A percentile compares a stretch with the other conserved stretches of the same genome.
These are phyloP conservation scores for Brassica nigra DNA, from an alignment of 345 rosid genomes.

Conservation along the genomic window DNA sequence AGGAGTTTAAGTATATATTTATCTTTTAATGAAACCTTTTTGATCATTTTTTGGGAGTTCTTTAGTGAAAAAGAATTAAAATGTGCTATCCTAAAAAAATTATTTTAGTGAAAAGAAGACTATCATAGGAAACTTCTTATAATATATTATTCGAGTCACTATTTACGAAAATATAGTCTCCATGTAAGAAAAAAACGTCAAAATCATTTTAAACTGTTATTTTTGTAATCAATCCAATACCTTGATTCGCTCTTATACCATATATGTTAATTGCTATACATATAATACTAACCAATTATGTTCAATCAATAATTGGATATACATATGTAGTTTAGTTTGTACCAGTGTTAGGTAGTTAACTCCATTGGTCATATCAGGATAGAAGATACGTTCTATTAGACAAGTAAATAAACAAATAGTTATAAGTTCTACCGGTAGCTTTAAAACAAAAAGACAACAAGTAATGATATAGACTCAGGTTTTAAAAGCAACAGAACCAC, in stretches of 20 bases:
- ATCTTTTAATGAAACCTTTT: no score
- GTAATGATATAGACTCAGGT: conserved; percentile 30
- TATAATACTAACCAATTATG: not conserved
- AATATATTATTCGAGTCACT: no score
- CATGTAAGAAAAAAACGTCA: not conserved
- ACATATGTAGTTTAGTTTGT: no score
- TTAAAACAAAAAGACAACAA: conserved; percentile 34
- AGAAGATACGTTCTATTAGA: conserved; percentile 2
- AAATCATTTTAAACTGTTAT: not conserved
- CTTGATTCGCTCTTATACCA: not conserved
- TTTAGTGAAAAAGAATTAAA: no score
- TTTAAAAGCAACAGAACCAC: conserved; percentile 35
- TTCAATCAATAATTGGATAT: not conserved
- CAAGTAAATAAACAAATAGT: conserved; percentile 35
- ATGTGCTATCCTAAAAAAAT: no score
- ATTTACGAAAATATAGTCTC: not conserved
- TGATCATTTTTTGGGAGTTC: no score
- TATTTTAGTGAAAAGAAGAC: no score
- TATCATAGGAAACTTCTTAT: no score
- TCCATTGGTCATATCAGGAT: conserved; percentile 1
- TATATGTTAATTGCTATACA: not conserved
- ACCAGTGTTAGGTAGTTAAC: not conserved
- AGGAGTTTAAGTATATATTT: no score
- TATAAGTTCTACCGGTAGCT: conserved; percentile 29
- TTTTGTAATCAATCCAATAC: not conserved